These are phyloP conservation scores for Phytophthora pluvialis DNA, from an alignment of 352 stramenopile species.

Conservation along the genomic window DNA sequence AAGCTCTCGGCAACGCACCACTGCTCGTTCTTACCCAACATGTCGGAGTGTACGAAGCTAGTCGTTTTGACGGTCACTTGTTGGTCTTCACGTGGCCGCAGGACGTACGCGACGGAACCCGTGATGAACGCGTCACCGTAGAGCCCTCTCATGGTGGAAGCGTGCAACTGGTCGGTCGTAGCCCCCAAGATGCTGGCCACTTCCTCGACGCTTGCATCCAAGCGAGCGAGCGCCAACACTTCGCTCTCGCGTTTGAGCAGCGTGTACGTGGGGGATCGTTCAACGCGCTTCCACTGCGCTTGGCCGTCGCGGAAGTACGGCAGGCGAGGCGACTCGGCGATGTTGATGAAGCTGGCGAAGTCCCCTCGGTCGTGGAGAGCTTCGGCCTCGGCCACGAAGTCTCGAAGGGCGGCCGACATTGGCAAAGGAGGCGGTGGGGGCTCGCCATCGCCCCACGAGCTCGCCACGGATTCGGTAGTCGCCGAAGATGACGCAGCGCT, in stretches of 20 bases:
- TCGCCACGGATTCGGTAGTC: constrained; percentile 11
- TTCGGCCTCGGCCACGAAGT: constrained; percentile 20
- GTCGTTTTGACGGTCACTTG: constrained; percentile 38
- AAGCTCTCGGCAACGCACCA: constrained; percentile 49
- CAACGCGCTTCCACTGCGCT: constrained; percentile 30
- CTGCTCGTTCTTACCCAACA: constrained; percentile 49
- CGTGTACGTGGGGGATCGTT: constrained; percentile 24
- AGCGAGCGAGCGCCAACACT: constrained; percentile 30
- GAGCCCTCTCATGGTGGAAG: constrained; percentile 41
- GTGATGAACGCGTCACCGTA: constrained; percentile 43
- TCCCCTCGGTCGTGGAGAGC: constrained; percentile 27
- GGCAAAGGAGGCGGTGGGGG: constrained; percentile 21
- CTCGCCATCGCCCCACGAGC: constrained; percentile 23
- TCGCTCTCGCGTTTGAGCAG: constrained; percentile 33
- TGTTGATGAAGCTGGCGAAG: constrained; percentile 20
- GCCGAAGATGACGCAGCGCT: constrained; percentile 8
- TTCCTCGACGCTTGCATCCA: constrained; percentile 44
- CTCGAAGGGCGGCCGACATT: constrained; percentile 23
- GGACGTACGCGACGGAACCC: constrained; percentile 33
- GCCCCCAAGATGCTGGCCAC: constrained; percentile 33
- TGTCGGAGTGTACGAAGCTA: constrained; percentile 42
- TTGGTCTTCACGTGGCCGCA: constrained; percentile 15
- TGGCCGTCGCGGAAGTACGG: constrained; percentile 13
- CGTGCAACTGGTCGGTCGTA: constrained; percentile 21
- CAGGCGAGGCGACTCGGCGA: constrained; percentile 26